Conservation (phyloP, 768 basidiomycete genomes). For the Lyophyllum shimeji region DNA sequence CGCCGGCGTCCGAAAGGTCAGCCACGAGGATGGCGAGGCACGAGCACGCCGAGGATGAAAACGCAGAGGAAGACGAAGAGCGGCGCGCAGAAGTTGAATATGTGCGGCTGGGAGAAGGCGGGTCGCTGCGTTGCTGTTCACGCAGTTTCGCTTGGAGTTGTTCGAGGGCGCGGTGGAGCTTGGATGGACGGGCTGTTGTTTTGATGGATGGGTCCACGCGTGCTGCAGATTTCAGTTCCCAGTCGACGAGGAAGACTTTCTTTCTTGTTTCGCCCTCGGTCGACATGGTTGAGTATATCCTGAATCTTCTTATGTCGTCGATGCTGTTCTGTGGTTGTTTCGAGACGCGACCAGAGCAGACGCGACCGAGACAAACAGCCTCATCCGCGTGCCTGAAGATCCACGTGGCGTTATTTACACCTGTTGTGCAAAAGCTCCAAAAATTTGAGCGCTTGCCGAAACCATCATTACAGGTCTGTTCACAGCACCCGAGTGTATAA, state of each 20-base stretch:
- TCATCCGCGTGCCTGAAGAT: background rate
- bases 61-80: constrained; percentile 10
- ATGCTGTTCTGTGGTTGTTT: background rate
- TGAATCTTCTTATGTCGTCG: too few relatives aligned
- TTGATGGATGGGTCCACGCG: background rate
- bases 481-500: constrained; percentile 12
- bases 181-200: background rate
- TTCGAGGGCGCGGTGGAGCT: background rate
- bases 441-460: constrained; percentile 9
- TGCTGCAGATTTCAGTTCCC: background rate
- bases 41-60: constrained; percentile 4
- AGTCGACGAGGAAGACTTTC: background rate
- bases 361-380: too few relatives aligned
- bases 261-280: background rate
- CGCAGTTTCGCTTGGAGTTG: constrained; percentile 9
- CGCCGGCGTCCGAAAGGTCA: background rate
- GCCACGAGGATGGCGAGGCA: constrained; percentile 3
- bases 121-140: constrained; percentile 2
- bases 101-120: constrained; percentile 6
- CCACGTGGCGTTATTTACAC: constrained; percentile 11
- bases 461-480: constrained; percentile 9
- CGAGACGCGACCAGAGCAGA: background rate
- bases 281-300: background rate
- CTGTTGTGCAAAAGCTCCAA: constrained; percentile 11
- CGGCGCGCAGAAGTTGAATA: constrained; percentile 15